A percentile compares a stretch with the other conserved stretches of the same genome.
Conservation (phyloP, 2,329 filamentous ascomycete genomes). For the Lanzia echinophila region DNA sequence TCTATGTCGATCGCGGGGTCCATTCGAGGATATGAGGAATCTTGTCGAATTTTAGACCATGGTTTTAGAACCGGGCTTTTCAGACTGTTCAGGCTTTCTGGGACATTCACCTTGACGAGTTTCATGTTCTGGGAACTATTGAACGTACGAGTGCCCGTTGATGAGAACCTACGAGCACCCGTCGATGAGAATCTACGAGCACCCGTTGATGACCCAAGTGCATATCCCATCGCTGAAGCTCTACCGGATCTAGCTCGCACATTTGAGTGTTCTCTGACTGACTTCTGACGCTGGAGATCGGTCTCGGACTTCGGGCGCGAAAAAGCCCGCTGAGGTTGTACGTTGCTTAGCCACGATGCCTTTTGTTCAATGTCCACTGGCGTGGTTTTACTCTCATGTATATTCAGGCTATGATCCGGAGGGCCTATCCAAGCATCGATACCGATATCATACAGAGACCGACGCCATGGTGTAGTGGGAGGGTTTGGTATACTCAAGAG, state of each 20-base stretch:
- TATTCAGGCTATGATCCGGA: no score
- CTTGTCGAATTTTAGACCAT: conserved; percentile 13
- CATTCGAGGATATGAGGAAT: conserved; percentile 16
- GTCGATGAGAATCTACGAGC: conserved; percentile 13
- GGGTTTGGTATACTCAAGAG: neutral
- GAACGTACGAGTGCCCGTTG: no score
- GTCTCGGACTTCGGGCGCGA: conserved; percentile 1
- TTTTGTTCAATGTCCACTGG: neutral
- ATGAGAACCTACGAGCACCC: conserved; percentile 13
- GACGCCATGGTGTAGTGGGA: neutral
- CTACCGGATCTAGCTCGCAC: conserved; percentile 15
- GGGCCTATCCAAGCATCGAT: conserved; percentile 15
- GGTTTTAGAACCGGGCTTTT: neutral
- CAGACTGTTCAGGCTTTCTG: neutral
- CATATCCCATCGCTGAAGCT: conserved; percentile 13
- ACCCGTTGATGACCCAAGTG: conserved; percentile 15
- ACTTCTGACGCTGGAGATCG: conserved; percentile 2
- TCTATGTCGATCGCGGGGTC: neutral
- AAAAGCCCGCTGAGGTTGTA: neutral
- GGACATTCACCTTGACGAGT: conserved; percentile 17
- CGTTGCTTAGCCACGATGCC: neutral
- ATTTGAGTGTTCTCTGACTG: conserved; percentile 16
- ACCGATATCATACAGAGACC: conserved; percentile 19
- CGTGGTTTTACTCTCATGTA: neutral
- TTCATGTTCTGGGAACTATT: conserved; percentile 11